Base-by-base conservation (phyloP, 345 rosid species). In the Acer campestre region DNA sequence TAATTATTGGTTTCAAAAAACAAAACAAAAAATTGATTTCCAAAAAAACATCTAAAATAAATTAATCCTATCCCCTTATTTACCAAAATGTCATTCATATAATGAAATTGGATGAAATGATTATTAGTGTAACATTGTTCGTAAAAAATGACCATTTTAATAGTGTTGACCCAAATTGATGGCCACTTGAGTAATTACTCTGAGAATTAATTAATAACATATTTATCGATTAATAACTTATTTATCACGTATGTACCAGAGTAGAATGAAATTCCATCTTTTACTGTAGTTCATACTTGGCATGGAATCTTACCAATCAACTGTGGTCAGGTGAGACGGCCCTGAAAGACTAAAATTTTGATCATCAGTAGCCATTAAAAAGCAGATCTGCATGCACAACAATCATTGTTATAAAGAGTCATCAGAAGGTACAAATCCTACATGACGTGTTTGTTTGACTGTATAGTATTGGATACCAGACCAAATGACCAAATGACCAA, bases 321-420 rank as follows among this genome's bases (percentile, higher is more conserved):
- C 12, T 55, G 81, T 12, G 68, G 91, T 82, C 14, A 94, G 80
- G 85, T 92, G 87, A 58, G 85, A 85, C 23, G 98, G 97, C 14
- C 98, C 97, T 64, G 89, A 80, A 77, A 85, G 84, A 75, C 84
- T 81, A 78, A 94, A 92, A 44, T 76, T 81, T 76, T 94, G 94
- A 84, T 89, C 89, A 75, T 90, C 90, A 40, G 93, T 84, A 20
- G 84, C 88, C 92, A 88, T 88, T 11, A 53, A 53, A 59, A 38
- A 16, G 68, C 44, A 6, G 46, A 65, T 65, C 83, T 67, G 82
- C 71, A 79, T 62, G 75, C 68, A 58, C 44, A 49, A 58, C 44
- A 17, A 68, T 68, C 78, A 76, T 42, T 14, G 53, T 17, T 14
- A 40, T 10, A 10, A 59, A 16, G 7, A 18, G 38, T 67, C 40